A percentile compares a stretch with the other conserved stretches of the same genome.
Conservation (phyloP, 1,284 basidiomycete genomes). For the Cutaneotrichosporon mucoides region DNA sequence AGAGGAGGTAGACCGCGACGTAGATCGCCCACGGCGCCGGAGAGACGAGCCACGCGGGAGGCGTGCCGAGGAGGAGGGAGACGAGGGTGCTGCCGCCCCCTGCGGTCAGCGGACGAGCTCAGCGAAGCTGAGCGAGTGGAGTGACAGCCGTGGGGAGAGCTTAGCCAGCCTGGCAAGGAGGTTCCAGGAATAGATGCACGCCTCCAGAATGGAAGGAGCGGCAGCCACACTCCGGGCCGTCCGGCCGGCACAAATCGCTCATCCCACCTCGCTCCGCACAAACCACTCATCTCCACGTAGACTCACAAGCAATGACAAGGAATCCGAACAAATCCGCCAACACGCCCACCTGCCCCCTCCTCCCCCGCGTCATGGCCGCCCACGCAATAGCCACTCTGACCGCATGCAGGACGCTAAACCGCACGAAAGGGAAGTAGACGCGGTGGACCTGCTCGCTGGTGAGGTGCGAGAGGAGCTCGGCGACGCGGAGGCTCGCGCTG, state of each 20-base stretch:
- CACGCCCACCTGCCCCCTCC: constrained; percentile 17
- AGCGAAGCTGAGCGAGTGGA: background rate
- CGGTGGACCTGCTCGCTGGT: constrained; percentile 30
- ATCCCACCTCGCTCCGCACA: too few relatives aligned
- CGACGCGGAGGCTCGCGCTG: background rate
- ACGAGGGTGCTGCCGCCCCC: constrained; percentile 43
- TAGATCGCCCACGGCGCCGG: constrained; percentile 41
- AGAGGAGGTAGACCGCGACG: constrained; percentile 27
- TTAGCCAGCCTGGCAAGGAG: too few relatives aligned
- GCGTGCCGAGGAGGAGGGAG: constrained; percentile 33
- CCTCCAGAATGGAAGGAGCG: too few relatives aligned
- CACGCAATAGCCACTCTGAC: constrained; percentile 33
- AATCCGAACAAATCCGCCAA: constrained; percentile 36
- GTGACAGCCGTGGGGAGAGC: too few relatives aligned
- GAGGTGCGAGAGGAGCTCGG: constrained; percentile 32
- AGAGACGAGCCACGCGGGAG: constrained; percentile 42
- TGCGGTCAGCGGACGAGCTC: constrained; percentile 10
- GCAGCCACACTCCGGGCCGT: too few relatives aligned
- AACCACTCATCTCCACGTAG: background rate
- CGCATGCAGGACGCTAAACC: constrained; percentile 39
- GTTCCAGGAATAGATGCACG: too few relatives aligned
- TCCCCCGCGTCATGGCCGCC: constrained; percentile 29
- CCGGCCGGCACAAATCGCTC: too few relatives aligned
- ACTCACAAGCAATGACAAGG: constrained; percentile 41
- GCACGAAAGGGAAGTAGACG: constrained; percentile 32